Percentiles rank a stretch among this genome's conserved stretches.
Conservation (phyloP, 2,329 filamentous ascomycete species). For the Xylariaceae sp. region DNA sequence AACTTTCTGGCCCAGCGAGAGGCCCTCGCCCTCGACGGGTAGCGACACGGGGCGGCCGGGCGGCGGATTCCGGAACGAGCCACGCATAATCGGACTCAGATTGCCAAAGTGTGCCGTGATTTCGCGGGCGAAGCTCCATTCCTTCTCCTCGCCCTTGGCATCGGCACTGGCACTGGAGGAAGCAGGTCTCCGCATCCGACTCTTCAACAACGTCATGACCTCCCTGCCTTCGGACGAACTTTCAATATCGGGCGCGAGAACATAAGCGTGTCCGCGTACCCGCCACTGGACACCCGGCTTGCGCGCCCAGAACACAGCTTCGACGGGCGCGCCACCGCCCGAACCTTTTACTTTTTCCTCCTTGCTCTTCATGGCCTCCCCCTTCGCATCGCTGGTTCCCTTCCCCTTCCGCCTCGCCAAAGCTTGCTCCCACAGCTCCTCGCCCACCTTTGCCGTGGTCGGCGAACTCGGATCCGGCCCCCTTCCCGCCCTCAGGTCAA, state of each 20-base stretch:
- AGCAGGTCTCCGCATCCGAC: conserved; percentile 62
- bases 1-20: conserved; percentile 68
- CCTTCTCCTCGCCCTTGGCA: conserved; percentile 43
- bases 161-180: neutral
- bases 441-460: conserved; percentile 50
- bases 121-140: conserved; percentile 82
- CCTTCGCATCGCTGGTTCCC: conserved; percentile 44
- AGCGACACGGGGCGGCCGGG: conserved; percentile 68
- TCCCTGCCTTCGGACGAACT: conserved; percentile 58
- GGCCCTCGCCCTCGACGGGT: conserved; percentile 49
- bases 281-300: conserved; percentile 82
- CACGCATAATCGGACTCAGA: conserved; percentile 79
- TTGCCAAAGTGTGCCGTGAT: conserved; percentile 91
- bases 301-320: conserved; percentile 74
- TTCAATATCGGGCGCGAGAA: conserved; percentile 71
- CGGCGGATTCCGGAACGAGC: conserved; percentile 74
- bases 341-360: conserved; percentile 51
- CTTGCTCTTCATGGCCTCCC: conserved; percentile 48
- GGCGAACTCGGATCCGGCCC: conserved; percentile 40
- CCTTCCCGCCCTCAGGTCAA: conserved; percentile 7
- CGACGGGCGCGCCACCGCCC: conserved; percentile 74
- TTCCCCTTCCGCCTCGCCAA: conserved; percentile 17
- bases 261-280: conserved; percentile 75
- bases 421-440: conserved; percentile 30
- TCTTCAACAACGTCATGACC: conserved; percentile 65